Percentiles rank a stretch among this genome's conserved stretches.
These are phyloP conservation scores for Ogataea thermomethanolica DNA, from an alignment of 805 yeast genomes.

Conservation along the genomic window DNA sequence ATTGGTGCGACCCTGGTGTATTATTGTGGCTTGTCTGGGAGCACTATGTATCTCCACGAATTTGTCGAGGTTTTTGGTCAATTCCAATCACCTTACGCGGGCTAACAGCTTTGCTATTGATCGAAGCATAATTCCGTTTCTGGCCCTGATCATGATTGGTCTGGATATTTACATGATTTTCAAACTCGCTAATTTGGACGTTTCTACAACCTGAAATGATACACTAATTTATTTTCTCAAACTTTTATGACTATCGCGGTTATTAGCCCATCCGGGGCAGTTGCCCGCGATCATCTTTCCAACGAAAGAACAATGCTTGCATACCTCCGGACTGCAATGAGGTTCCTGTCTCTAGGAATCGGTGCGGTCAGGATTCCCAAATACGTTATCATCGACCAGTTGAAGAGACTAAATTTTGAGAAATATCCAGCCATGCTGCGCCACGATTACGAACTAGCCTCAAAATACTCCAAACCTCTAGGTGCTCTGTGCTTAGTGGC, in stretches of 20 bases:
- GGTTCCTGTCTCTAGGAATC: conserved; percentile 50
- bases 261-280: conserved; percentile 36
- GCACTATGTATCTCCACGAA: conserved; percentile 11
- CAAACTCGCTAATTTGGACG: conserved; percentile 3
- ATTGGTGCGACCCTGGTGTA: conserved; percentile 17
- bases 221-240: neutral
- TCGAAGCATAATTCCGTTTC: conserved; percentile 10
- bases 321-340: conserved; percentile 54
- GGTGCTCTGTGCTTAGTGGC: conserved; percentile 36
- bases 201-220: conserved; percentile 1
- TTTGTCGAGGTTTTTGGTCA: conserved; percentile 16
- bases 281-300: conserved; percentile 58
- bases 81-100: conserved; percentile 17
- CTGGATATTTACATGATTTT: conserved; percentile 4
- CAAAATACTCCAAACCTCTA: conserved; percentile 21
- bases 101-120: conserved; percentile 19
- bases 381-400: conserved; percentile 25
- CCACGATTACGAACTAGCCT: conserved; percentile 13
- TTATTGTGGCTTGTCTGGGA: conserved; percentile 12
- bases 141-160: conserved; percentile 8
- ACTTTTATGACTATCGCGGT: neutral
- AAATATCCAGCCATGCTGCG: conserved; percentile 4
- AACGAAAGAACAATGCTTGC: conserved; percentile 62
- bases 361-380: conserved; percentile 52
- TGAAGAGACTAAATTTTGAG: conserved; percentile 4